Base-by-base conservation (phyloP, 2,329 filamentous ascomycete genomes). In the Cadophora gregata region DNA sequence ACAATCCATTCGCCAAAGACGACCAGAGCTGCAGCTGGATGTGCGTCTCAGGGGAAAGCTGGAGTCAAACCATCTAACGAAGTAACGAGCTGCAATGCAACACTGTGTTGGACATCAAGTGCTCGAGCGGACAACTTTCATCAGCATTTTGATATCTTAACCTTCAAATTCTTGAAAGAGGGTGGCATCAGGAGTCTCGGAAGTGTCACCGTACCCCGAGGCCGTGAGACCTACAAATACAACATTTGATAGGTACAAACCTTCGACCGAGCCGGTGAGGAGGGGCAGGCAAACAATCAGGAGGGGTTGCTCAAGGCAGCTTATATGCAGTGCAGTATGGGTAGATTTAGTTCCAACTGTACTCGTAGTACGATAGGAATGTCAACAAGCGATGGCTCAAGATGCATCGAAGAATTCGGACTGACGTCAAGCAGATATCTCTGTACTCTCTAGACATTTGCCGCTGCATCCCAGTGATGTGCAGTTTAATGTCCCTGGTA, bases 21-120 rank as follows among this genome's bases (percentile, higher is more conserved):
- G 9, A 33, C 33, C 50, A 45, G 12, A 27, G 48, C 50, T 63
- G 60, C 48, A 36, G 48, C 50, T 56, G 27, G 31, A 45, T 42
- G n/a, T 55, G 25, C 21, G 47, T 36, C 12, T 45, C 36, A 56
- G 60, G 33, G 55, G 19, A 51, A 51, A 47, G 42, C 27, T 45
- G 42, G 38, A 31, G 19, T 14, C 16, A 61, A 29, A 19, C 36
- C n/a, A 59, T 12, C 21, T n/a, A 58, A n/a, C n/a, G n/a, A n/a
- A 29, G 25, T 51, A 51, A 51, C 48, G 25, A 56, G 53, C 56
- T 47, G 56, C 56, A 42, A 25, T 59, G 36, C 56, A 59, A 56
- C 53, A 56, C 29, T 56, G 19, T 19, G 31, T 10, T 25, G 48
- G 48, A 51, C 19, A 4, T 29, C 25, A 19, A 51, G 48, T 12